Conservation (phyloP, 73 alveolate genomes). For the Breviolum minutum region DNA sequence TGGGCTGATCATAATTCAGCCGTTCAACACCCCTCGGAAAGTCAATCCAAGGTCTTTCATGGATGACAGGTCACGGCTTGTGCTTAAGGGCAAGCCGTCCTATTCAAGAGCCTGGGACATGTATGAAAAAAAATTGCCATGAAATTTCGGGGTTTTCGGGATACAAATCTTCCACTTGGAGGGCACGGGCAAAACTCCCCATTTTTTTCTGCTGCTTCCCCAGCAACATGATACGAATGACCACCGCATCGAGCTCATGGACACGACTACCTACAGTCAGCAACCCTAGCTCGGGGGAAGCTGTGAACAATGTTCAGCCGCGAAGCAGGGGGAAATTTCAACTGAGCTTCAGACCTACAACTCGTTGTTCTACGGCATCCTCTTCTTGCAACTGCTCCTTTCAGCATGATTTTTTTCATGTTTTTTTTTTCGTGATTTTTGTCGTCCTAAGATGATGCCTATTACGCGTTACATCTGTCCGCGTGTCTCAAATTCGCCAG, state of each 20-base stretch:
- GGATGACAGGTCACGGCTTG: no score
- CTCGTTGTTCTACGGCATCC: constrained; percentile 53
- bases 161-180: no score
- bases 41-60: no score
- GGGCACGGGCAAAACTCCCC: not conserved
- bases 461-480: no score
- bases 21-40: not conserved
- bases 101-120: no score
- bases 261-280: constrained; percentile 34
- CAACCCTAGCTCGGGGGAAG: not conserved
- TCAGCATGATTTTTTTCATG: no score
- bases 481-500: no score
- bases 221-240: constrained; percentile 49
- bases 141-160: no score
- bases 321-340: not conserved
- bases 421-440: no score
- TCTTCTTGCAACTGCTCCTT: constrained; percentile 88
- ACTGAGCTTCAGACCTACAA: constrained; percentile 12
- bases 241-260: constrained; percentile 74
- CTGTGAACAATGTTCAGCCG: not conserved
- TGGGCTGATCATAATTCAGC: not conserved
- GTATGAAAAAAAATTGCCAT: no score
- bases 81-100: no score
- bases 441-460: no score
- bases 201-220: not conserved